Percentiles rank a stretch among this genome's conserved stretches.
Evolutionary conservation across 148 eudicot genomes (phyloP).

Genomic region (Silene uniflora): DNA sequence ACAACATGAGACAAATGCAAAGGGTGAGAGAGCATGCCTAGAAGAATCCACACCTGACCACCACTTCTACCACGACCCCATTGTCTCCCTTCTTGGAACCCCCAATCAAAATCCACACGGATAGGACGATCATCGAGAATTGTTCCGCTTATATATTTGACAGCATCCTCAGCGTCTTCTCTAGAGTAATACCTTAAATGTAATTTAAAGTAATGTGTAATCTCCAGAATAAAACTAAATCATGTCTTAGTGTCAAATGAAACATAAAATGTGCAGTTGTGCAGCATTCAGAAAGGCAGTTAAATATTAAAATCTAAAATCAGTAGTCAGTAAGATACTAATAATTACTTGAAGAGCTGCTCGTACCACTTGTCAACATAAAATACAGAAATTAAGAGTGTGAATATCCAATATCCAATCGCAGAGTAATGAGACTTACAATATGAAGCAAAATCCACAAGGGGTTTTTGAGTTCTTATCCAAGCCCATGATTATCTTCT

Average conservation of each 20-base stretch:
- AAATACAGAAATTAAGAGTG: no score
- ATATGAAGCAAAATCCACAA: slow-evolving; percentile 89
- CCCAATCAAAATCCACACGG: slow-evolving; percentile 99
- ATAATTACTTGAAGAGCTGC: no score
- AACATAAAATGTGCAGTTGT: no score
- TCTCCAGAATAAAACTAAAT: no score
- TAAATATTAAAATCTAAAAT: no score
- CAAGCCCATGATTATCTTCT: slow-evolving; percentile 92
- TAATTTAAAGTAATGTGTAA: not conserved
- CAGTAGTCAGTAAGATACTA: no score
- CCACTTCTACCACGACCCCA: slow-evolving; percentile 99
- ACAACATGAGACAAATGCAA: slow-evolving; percentile 2
- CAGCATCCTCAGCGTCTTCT: slow-evolving; percentile 89
- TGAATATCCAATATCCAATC: no score
- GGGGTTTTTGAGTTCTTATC: slow-evolving; percentile 97
- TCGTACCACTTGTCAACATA: no score
- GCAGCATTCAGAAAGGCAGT: no score
- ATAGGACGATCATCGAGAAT: slow-evolving; percentile 98
- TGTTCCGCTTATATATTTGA: slow-evolving; percentile 88
- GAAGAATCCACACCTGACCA: slow-evolving; percentile 43
- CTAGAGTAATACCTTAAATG: slow-evolving; percentile 73
- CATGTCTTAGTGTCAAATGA: no score
- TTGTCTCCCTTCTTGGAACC: slow-evolving; percentile 95
- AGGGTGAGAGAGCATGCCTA: not conserved
- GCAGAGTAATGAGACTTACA: slow-evolving; percentile 49